Evolutionary conservation across 129 eudicot genomes (phyloP), one percentile per base, ranked within the genome.

Genomic region (Flaveria bidentis): DNA sequence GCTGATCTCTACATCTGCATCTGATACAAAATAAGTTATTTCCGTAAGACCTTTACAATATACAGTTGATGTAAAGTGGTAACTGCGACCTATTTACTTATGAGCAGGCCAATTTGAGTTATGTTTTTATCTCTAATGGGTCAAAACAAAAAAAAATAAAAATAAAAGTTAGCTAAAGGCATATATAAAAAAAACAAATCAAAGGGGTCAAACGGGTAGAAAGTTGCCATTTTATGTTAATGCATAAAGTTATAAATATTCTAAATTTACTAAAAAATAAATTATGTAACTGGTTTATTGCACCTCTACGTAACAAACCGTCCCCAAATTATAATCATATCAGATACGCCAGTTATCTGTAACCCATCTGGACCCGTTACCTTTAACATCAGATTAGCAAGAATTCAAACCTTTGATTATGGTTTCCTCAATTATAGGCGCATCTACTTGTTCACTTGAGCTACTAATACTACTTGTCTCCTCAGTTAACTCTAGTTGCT

Each of bases 341-440:
- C 39, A 33, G 39, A 33, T 33, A 4, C 39, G 5, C 39, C 1
- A 33, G 39, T 5, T 33, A 33, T 23, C 25, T 25, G 16, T 60
- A 60, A 60, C 67, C 39, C 67, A 13, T 30, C 15, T 15, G 42
- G 26, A 49, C 75, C 58, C 47, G 10, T 45, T 45, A 67, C 72
- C 25, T 65, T 8, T 6, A 8, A 7, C 49, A 68, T 17, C 9
- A 22, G 69, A 75, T 62, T 49, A 50, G 25, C 53, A 55, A 57
- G 64, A 51, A 9, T 36, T 57, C 78, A 70, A 78, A 87, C 91
- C 88, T 87, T 71, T 23, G 18, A 14, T 56, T 39, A 56, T 14
- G 76, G 53, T 76, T 56, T 79, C 82, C 26, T 18, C 57, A 7
- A 47, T 13, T 39, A 53, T 10, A 26, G 83, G 60, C 23, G 67